Evolutionary conservation across 1,284 basidiomycete genomes (phyloP).

Genomic region (Gastroboletus turbinatus): DNA sequence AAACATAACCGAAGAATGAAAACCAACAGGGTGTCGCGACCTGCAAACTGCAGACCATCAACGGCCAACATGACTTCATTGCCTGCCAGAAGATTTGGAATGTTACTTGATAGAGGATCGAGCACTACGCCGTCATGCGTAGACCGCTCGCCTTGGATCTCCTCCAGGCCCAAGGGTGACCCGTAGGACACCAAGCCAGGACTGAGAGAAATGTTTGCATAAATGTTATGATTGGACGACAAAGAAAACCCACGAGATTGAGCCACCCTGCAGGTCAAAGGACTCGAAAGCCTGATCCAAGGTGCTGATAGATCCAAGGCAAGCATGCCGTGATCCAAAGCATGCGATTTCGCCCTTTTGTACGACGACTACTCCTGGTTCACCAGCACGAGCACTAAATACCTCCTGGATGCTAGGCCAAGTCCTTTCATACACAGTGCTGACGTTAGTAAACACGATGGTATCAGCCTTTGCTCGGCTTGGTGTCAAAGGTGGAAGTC

Average conservation of each 20-base stretch:
- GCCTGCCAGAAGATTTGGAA: conserved; percentile 47
- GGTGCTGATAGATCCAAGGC: conserved; percentile 9
- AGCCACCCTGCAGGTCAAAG: conserved; percentile 33
- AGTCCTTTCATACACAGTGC: conserved; percentile 44
- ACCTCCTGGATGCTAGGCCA: conserved; percentile 23
- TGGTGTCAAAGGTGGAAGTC: conserved; percentile 60
- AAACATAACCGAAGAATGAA: neutral
- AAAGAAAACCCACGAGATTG: conserved; percentile 45
- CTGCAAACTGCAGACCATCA: conserved; percentile 73
- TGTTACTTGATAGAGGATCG: conserved; percentile 46
- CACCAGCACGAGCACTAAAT: conserved; percentile 20
- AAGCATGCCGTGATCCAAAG: conserved; percentile 27
- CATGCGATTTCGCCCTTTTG: conserved; percentile 46
- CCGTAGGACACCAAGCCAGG: conserved; percentile 64
- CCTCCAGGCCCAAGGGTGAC: conserved; percentile 56
- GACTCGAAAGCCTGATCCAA: conserved; percentile 17
- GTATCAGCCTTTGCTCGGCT: conserved; percentile 36
- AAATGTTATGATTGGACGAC: neutral
- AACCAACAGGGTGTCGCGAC: conserved; percentile 68
- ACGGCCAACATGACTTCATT: conserved; percentile 63
- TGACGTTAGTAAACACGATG: conserved; percentile 61
- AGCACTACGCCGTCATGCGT: conserved; percentile 66
- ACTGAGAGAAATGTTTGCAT: conserved; percentile 27
- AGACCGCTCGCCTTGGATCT: conserved; percentile 61
- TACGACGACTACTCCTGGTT: conserved; percentile 40